Conservation (phyloP, 2,329 filamentous ascomycete genomes). For the Fonsecaea multimorphosa region DNA sequence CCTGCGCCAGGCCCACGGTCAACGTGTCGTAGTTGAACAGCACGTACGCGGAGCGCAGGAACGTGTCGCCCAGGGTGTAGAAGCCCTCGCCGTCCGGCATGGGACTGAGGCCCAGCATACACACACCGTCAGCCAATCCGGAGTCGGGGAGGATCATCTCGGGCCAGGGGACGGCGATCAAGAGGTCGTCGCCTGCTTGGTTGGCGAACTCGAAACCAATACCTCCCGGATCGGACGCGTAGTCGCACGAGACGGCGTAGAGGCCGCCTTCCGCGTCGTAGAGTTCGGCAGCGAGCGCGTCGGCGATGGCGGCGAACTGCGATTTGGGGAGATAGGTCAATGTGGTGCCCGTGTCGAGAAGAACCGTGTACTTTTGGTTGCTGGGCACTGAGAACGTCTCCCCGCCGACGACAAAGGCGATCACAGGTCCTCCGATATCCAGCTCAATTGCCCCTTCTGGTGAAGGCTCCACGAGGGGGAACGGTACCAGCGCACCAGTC, state of each 20-base stretch:
- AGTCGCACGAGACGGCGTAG: constrained; percentile 11
- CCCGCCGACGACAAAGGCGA: neutral
- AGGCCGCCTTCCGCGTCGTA: neutral
- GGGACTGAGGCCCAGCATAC: constrained; percentile 1
- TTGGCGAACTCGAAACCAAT: constrained; percentile 1
- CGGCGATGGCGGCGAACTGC: constrained; percentile 5
- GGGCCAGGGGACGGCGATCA: constrained; percentile 12
- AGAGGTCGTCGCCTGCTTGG: neutral
- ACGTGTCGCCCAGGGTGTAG: constrained; percentile 17
- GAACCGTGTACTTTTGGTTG: constrained; percentile 10
- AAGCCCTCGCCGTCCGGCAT: neutral
- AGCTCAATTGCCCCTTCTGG: neutral
- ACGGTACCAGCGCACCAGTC: constrained; percentile 60
- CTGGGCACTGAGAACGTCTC: neutral
- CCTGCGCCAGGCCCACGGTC: constrained; percentile 6
- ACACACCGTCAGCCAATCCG: neutral
- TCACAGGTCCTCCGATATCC: constrained; percentile 10
- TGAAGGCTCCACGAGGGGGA: constrained; percentile 5
- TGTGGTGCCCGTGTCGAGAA: constrained; percentile 15
- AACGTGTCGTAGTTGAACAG: constrained; percentile 11
- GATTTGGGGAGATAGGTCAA: constrained; percentile 4
- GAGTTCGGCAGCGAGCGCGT: constrained; percentile 5
- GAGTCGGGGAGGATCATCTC: neutral
- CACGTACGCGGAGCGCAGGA: constrained; percentile 11
- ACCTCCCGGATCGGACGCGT: neutral